Evolutionary conservation across 139 green algal species (phyloP), one percentile per base, ranked within the genome.

Genomic region (Haematococcus lacustris): DNA sequence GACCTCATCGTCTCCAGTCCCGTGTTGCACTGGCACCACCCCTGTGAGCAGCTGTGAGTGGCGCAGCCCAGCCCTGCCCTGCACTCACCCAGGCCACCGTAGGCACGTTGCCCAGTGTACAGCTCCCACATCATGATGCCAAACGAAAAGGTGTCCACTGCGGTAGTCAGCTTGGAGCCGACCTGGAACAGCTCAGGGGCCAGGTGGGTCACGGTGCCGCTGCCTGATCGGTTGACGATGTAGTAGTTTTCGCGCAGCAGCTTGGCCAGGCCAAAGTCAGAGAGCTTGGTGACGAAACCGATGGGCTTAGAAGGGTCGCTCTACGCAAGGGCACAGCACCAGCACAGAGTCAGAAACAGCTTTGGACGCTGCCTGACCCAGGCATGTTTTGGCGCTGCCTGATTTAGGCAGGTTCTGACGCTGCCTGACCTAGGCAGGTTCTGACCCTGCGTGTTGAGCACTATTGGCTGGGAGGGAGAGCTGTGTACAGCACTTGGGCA

Each of bases 131-230:
- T 85, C 68, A 76, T 81, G 70, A 76, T 81, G 34, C 75, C 83
- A 70, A 89, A 89, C 40, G 78, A 84, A 71, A 85, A 86, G 6
- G 84, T 81, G 70, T 89, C 84, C 26, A 89, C 84, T 23, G 76
- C 82, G n/a, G 80, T 81, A 2, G 84, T 89, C 2, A 89, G 75
- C 73, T 86, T 86, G 65, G 66, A 80, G 68, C 83, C 83, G n/a
- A 86, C 80, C 78, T 85, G 84, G 76, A 89, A 86, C 41, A 89
- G 76, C 80, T 89, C 84, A 1, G 84, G 84, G 4, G 84, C 84
- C 38, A 89, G 61, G 76, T 89, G 84, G 26, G 84, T 89, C 6
- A 89, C 80, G 34, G 84, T 89, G 3, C 84, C 84, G 28, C 61
- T 79, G 51, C 84, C 84, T 26, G 53, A 76, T 21, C 80, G 77